Base-by-base conservation (phyloP, 257 asterid species). In the Penstemon eatonii region DNA sequence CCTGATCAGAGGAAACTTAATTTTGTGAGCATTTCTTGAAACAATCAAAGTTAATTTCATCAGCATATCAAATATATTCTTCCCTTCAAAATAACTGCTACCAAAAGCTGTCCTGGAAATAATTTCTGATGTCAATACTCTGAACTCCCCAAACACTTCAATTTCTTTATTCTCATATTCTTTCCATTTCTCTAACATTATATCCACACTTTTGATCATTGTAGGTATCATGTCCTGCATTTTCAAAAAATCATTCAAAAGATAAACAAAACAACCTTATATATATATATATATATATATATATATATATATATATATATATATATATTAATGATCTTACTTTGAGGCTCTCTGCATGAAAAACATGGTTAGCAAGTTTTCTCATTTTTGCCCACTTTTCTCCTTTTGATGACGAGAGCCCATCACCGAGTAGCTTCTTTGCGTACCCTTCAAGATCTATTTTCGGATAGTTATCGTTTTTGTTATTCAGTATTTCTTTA, bases 81-180 rank as follows among this genome's bases (percentile, higher is more conserved):
- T 75, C 80, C 95, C 95, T 74, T 88, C 90, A 55, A 63, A 25
- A 45, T 85, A 88, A 66, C 83, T 85, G 75, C 92, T 88, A 2
- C 95, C 95, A 51, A 85, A 88, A 4, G 95, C 92, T 11, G 92
- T 85, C 79, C 74, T 88, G 12, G 95, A 88, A 72, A 88, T 82
- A 50, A 82, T 57, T 12, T 85, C 88, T 65, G 92, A 82, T 61
- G 95, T 79, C 72, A 88, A 58, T 4, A 79, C 8, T 38, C 86
- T 77, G 72, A 84, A 84, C 55, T 88, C 89, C 47, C 77, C 78
- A 36, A 82, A 85, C 68, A 86, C 95, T 58, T 88, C 95, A 13
- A 85, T 70, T 68, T 85, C 90, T 10, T 45, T 69, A 18, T 80
- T 77, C 15, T 83, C 78, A 33, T 69, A 33, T 0, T 65, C 74